Evolutionary conservation across 1,284 basidiomycete genomes (phyloP), one percentile per base, ranked within the genome.

Genomic region (Coniferiporia weirii): DNA sequence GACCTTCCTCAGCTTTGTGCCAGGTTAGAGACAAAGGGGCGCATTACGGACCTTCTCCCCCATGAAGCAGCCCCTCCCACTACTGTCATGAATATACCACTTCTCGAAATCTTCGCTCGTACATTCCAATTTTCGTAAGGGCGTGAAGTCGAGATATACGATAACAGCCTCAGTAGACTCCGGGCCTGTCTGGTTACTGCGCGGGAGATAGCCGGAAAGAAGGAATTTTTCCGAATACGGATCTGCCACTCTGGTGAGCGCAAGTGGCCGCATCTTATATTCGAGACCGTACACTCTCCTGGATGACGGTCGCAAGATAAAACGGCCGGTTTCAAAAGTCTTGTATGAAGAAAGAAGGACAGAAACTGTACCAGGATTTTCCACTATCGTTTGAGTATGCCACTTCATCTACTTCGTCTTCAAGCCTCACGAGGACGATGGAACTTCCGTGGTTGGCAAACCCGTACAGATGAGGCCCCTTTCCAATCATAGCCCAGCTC

Each of bases 171-270:
- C 80, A 2, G 87, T 85, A 1, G 82, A 74, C 27, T 27, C 27
- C 27, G 27, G 27, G 0, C 72, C 73, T 2, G 76, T 77, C 61
- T 82, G 78, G 56, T 93, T 84, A 32, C 78, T 73, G 43, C 87
- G 82, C 1, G 83, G 75, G 8, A 93, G 78, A 57, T 88, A 86
- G 2, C 89, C 95, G 36, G 96, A 76, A 2, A 96, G 75, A 9
- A 96, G 70, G 75, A 97, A 95, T 72, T 94, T 95, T 71, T 95
- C 93, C 0, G 92, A 94, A 0, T 94, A 96, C 20, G 91, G 92
- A 66, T 97, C 94, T 0, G 91, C 91, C 7, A 96, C 81, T 1
- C 92, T 95, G 35, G 89, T 87, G 15, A 98, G 76, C 0, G 84
- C 82, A 5, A 83, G 78, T 0, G 91, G 85, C 17, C 88, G 84